Percentiles rank a stretch among this genome's conserved stretches.
These are phyloP conservation scores for Metrosideros polymorpha DNA, from an alignment of 441 rosid species.

Conservation along the genomic window DNA sequence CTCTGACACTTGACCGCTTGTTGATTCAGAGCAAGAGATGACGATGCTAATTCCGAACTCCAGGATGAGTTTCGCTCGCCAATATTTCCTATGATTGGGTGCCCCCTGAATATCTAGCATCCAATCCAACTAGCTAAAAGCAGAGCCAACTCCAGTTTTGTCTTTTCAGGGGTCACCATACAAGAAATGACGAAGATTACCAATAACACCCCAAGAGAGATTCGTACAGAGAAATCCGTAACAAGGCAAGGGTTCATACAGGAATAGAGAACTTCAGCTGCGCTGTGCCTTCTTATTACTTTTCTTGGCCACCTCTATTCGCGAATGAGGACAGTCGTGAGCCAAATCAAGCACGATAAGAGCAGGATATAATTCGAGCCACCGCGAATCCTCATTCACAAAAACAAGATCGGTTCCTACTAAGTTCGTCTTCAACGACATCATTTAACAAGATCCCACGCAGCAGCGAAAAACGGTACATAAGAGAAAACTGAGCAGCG, in stretches of 20 bases:
- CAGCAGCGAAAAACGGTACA: not conserved
- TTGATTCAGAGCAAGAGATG: not conserved
- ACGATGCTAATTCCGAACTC: not conserved
- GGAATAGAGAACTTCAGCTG: not conserved
- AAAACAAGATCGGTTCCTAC: not conserved
- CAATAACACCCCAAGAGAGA: not conserved
- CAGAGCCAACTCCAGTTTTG: not conserved
- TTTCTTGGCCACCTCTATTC: not conserved
- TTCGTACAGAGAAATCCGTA: not conserved
- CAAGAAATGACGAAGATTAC: not conserved
- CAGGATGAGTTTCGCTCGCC: not conserved
- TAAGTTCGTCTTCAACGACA: not conserved
- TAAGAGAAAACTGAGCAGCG: too few species aligned
- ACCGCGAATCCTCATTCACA: not conserved
- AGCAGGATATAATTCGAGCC: not conserved
- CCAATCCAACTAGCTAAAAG: not conserved
- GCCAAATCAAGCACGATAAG: not conserved
- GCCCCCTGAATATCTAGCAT: not conserved
- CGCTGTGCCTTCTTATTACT: not conserved
- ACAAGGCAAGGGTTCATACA: not conserved
- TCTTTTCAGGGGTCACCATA: not conserved
- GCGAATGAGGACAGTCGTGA: not conserved
- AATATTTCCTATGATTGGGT: accelerated
- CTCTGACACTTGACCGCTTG: not conserved
- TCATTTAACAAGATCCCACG: not conserved